Evolutionary conservation across 2,329 filamentous ascomycete species (phyloP).

Genomic region (Ceratocystis cacaofunesta): DNA sequence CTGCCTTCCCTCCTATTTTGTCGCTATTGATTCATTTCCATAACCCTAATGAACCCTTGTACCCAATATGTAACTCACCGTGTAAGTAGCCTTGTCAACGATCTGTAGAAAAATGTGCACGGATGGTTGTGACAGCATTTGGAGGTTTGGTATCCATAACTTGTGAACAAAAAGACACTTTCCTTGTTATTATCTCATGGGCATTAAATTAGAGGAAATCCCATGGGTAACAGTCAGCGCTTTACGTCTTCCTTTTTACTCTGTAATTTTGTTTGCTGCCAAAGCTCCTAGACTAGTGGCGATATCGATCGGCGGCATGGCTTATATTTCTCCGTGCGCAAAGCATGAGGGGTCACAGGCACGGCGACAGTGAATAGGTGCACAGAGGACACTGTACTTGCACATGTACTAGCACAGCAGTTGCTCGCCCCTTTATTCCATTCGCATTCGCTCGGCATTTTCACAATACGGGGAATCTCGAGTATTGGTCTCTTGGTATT

Average conservation of each 20-base stretch:
- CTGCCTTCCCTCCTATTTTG: no score
- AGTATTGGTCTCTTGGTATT: not conserved
- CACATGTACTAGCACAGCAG: not conserved
- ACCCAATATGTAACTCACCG: no score
- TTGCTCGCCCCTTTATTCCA: not conserved
- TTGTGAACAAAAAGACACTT: no score
- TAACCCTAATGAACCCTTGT: no score
- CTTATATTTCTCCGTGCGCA: not conserved
- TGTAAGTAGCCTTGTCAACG: no score
- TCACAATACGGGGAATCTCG: not conserved
- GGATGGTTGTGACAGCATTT: not conserved
- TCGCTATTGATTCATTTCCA: no score
- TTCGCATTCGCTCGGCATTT: not conserved
- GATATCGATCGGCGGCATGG: not conserved
- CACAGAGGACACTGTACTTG: not conserved
- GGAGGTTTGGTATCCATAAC: no score
- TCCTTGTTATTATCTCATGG: not conserved
- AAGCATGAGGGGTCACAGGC: not conserved
- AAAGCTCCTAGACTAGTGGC: not conserved
- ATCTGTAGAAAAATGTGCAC: not conserved
- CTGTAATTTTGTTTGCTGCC: not conserved
- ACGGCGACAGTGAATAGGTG: not conserved
- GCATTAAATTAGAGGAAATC: not conserved
- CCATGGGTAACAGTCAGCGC: no score
- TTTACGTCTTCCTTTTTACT: not conserved